These are phyloP conservation scores for Naganishia kalamii DNA, from an alignment of 768 basidiomycete species.

Conservation along the genomic window DNA sequence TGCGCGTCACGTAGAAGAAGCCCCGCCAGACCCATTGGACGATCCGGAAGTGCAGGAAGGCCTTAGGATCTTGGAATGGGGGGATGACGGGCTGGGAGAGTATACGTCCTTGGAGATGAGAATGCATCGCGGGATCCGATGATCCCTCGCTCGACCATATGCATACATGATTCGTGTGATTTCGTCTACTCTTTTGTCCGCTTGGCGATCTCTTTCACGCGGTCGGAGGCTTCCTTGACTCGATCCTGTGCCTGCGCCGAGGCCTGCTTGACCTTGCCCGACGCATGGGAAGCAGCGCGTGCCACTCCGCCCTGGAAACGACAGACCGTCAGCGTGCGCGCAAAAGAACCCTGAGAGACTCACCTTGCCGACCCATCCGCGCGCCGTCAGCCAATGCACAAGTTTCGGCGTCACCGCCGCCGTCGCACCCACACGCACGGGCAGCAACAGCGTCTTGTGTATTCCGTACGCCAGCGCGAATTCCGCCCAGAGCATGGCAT, in stretches of 20 bases:
- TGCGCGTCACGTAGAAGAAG: constrained; percentile 8
- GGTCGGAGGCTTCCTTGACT: constrained; percentile 19
- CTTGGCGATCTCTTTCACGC: constrained; percentile 19
- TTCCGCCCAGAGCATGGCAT: constrained; percentile 71
- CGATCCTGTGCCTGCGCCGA: constrained; percentile 16
- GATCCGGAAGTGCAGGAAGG: constrained; percentile 21
- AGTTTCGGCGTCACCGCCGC: constrained; percentile 75
- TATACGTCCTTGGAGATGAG: constrained; percentile 62
- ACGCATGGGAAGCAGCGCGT: constrained; percentile 16
- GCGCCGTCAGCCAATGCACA: constrained; percentile 71
- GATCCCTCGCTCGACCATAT: neutral
- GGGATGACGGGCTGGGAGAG: constrained; percentile 64
- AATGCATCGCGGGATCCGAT: constrained; percentile 74
- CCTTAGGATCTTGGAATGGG: constrained; percentile 33
- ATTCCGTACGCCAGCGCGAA: constrained; percentile 85
- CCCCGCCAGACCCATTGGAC: neutral
- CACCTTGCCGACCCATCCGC: constrained; percentile 64
- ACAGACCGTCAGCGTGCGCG: no score
- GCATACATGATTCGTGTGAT: neutral
- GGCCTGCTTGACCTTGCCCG: constrained; percentile 22
- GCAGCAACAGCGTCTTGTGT: constrained; percentile 89
- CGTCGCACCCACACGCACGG: constrained; percentile 80
- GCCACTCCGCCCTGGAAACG: constrained; percentile 20
- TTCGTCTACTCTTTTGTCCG: constrained; percentile 12
- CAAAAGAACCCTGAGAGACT: constrained; percentile 22